Conservation (phyloP, 2,329 filamentous ascomycete species). For the Coniochaeta sp. region DNA sequence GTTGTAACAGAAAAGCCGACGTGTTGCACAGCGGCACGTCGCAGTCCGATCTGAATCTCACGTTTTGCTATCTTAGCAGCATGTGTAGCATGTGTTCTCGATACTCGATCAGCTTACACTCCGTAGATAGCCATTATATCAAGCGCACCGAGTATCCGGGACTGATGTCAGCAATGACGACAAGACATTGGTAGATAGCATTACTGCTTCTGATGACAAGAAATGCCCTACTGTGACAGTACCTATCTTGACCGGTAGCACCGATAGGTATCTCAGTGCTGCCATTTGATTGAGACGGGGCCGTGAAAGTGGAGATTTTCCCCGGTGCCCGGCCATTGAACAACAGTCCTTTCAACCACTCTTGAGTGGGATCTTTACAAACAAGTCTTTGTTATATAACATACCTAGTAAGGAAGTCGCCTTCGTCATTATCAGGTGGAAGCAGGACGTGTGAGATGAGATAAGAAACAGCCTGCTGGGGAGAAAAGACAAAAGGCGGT, state of each 20-base stretch:
- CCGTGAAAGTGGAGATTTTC: not conserved
- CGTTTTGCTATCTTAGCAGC: not conserved
- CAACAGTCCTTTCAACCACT: not conserved
- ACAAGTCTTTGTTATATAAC: too few relatives aligned
- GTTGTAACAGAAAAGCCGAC: not conserved
- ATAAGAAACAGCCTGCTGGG: not conserved
- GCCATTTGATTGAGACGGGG: not conserved
- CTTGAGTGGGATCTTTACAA: too few relatives aligned
- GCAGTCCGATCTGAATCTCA: not conserved
- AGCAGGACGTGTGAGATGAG: not conserved
- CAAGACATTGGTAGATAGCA: not conserved
- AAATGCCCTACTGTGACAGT: not conserved
- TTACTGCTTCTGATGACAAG: not conserved
- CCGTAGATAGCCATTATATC: not conserved
- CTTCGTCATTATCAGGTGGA: not conserved
- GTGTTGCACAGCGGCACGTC: not conserved
- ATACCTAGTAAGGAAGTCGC: too few relatives aligned
- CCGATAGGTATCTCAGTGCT: not conserved
- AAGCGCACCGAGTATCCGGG: not conserved
- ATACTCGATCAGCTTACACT: not conserved
- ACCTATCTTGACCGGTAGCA: not conserved
- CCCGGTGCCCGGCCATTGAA: not conserved
- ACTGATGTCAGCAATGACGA: not conserved
- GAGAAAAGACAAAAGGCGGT: not conserved
- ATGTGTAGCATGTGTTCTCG: not conserved